Base-by-base conservation (phyloP, 2,329 filamentous ascomycete genomes). In the Plenodomus biglobosus region DNA sequence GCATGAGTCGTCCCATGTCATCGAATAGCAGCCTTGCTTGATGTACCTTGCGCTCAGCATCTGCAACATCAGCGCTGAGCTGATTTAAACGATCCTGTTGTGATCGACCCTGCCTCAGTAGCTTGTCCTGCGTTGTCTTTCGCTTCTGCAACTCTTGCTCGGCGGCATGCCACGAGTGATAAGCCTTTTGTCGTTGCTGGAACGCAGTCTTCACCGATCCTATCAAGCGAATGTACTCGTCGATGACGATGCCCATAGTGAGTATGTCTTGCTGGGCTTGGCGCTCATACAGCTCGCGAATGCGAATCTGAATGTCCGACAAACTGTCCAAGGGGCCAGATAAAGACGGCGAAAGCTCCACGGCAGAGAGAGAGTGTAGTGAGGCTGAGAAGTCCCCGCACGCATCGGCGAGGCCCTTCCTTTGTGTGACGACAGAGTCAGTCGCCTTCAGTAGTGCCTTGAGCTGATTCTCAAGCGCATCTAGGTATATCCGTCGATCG, bases 191-290 rank as follows among this genome's bases (percentile, higher is more conserved):
- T 47, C 94, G 86, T 72, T 96, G 92, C 30, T 81, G 76, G 67
- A 99, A 99, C 0, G 94, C 90, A 53, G 87, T 89, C 78, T 99
- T 99, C 52, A 97, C 89, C 46, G 89, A 95, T 24, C 91, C 90
- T 61, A 99, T 97, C 37, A 99, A 76, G 4, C 94, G 90, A 61
- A 99, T 95, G 74, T 99, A 99, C 74, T 99, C 94, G 58, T 99
- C 94, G 55, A 99, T 92, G 37, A 95, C 95, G 66, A 97, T 97
- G 32, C 94, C 94, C 56, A 99, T 85, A 0, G 94, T 99, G 42
- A 99, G 80, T 24, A 97, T 87, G 68, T 99, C 94, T 71, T 99
- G 94, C 74, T 96, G 91, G 10, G 94, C 94, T 73, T 99, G 94
- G 18, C 94, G 88, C 62, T 96, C 91, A 69, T 99, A 97, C 1